These are phyloP conservation scores for Coniochaeta sp. DNA, from an alignment of 2,329 filamentous ascomycete genomes.

Conservation along the genomic window DNA sequence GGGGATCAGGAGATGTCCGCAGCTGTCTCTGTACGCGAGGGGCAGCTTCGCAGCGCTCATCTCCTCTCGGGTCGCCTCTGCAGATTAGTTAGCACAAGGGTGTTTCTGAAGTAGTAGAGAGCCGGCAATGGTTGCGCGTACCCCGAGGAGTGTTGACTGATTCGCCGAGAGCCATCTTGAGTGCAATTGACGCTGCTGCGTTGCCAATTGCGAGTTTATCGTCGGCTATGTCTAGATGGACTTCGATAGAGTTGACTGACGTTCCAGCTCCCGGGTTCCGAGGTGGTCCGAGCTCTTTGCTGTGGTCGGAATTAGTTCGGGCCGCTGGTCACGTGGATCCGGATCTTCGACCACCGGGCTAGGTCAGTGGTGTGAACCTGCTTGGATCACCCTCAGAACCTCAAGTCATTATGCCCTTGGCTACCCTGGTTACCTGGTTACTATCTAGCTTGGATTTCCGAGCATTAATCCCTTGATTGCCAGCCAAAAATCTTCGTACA, in stretches of 20 bases:
- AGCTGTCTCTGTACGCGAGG: slow-evolving; percentile 88
- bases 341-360: not conserved
- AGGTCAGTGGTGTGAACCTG: too few relatives aligned
- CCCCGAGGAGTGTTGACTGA: slow-evolving; percentile 13
- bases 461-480: too few relatives aligned
- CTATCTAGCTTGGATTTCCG: too few relatives aligned
- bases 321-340: not conserved
- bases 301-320: not conserved
- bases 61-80: slow-evolving; percentile 77
- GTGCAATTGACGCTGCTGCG: slow-evolving; percentile 17
- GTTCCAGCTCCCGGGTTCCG: slow-evolving; percentile 5
- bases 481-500: too few relatives aligned
- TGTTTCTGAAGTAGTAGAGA: not conserved
- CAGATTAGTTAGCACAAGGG: slow-evolving; percentile 5
- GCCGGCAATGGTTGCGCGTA: not conserved
- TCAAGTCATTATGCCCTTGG: too few relatives aligned
- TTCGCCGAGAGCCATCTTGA: slow-evolving; percentile 15
- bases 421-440: too few relatives aligned
- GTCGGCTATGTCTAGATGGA: not conserved
- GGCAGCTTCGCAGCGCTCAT: slow-evolving; percentile 90
- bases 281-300: not conserved
- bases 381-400: too few relatives aligned
- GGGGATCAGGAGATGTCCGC: slow-evolving; percentile 88
- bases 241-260: slow-evolving; percentile 6
- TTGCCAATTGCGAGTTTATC: slow-evolving; percentile 13